Base-by-base conservation (phyloP, 179 eudicot genomes). In the Camellia oleifera region DNA sequence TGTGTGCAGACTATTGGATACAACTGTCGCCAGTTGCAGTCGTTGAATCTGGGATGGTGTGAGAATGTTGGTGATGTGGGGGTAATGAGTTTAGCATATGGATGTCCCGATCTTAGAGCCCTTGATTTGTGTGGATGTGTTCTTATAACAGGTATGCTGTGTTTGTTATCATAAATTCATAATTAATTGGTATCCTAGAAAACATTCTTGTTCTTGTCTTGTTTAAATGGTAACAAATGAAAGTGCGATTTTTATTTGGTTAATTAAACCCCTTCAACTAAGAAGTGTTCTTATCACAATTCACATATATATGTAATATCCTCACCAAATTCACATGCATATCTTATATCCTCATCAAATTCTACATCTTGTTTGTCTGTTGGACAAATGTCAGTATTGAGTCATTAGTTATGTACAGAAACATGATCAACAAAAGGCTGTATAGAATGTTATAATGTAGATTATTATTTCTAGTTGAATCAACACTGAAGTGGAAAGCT, bases 51-150 rank as follows among this genome's bases (percentile, higher is more conserved):
- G 54, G 98, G 99, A 46, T 95, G 99, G 99, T 95, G 99, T 79
- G 99, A 94, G 69, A 87, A 90, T 40, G 93, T 95, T 60, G 87
- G 97, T 7, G 99, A 95, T 87, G 69, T 78, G 14, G 99, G 99
- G 53, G 95, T 95, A 12, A 93, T 87, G 78, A 92, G 99, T 79
- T 88, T 95, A 60, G 98, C 97, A 3, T 90, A 92, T 88, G 95
- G 97, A 18, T 95, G 99, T 79, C 98, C 95, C 0, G 86, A 92
- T 79, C 88, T 95, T 54, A 86, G 88, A 88, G 97, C 94, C 48
- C 91, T 94, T 12, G 99, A 95, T 75, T 80, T 95, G 86, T 95
- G 99, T 78, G 98, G 98, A 1, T 93, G 98, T 86, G 89, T 90
- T 75, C 99, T 90, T 81, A 95, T 95, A 77, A 95, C 99, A 90